These are phyloP conservation scores for Penicillium sp. DNA, from an alignment of 2,329 filamentous ascomycete genomes.

Conservation along the genomic window DNA sequence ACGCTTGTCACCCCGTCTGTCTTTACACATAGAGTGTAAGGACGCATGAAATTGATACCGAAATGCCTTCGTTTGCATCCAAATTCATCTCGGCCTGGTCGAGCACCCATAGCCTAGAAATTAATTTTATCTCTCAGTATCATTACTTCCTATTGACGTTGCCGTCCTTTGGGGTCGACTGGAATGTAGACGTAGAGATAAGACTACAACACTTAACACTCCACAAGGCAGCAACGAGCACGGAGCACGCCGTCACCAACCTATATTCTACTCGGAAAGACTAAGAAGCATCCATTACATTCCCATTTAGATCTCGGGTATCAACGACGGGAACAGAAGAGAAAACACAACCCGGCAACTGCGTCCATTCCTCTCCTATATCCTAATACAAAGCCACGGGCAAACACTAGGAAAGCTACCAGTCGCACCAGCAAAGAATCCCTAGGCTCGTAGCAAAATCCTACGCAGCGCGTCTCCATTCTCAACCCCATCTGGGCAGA, in stretches of 20 bases:
- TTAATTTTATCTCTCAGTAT: neutral
- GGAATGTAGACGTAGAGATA: neutral
- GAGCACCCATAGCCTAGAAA: neutral
- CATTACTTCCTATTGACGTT: neutral
- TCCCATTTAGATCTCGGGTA: neutral
- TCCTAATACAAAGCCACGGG: neutral
- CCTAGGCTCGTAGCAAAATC: neutral
- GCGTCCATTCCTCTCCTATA: neutral
- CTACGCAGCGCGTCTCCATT: neutral
- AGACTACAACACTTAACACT: neutral
- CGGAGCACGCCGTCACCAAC: no score
- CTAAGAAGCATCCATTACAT: neutral
- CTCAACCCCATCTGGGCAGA: neutral
- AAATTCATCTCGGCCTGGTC: neutral
- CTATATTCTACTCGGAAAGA: neutral
- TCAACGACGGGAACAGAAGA: neutral
- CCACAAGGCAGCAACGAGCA: no score
- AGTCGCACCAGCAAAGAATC: neutral
- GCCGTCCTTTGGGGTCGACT: neutral
- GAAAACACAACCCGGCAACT: neutral
- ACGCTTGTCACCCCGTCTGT: neutral
- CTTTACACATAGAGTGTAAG: neutral
- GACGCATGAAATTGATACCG: neutral
- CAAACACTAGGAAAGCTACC: neutral
- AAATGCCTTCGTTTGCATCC: neutral